Percentiles rank a stretch among this genome's conserved stretches.
phyloP scores from a whole-genome alignment of 805 yeast species.

The Helenozyma rhizophorensis region DNA sequence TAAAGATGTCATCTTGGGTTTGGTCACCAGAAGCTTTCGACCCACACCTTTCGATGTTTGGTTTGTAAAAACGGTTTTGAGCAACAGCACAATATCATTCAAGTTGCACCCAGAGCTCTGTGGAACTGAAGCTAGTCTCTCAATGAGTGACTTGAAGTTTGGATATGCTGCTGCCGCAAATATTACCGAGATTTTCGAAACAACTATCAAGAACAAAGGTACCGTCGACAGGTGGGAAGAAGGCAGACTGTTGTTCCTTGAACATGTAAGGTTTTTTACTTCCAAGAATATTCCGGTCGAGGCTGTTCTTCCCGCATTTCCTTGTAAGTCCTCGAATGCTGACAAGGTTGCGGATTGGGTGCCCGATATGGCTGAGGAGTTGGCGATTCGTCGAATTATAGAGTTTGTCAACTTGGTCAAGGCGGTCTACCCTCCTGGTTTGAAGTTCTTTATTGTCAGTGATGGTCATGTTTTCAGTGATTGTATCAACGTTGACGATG shows the following conservation, averaged over 20 bases:
- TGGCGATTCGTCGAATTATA: conserved; percentile 30
- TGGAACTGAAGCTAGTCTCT: too few species aligned
- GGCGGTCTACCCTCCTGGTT: conserved; percentile 49
- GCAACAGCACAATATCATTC: conserved; percentile 14
- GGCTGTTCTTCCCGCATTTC: conserved; percentile 61
- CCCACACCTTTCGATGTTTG: conserved; percentile 26
- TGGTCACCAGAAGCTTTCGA: conserved; percentile 24
- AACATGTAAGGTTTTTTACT: conserved; percentile 45
- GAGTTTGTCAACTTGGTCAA: conserved; percentile 26
- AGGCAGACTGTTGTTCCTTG: conserved; percentile 36
- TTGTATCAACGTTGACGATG: conserved; percentile 59
- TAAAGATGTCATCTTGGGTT: conserved; percentile 20
- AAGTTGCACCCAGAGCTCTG: too few species aligned
- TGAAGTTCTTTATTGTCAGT: conserved; percentile 52
- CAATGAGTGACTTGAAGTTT: too few species aligned
- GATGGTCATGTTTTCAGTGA: conserved; percentile 67
- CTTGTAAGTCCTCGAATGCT: conserved; percentile 57
- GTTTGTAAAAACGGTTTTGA: conserved; percentile 27
- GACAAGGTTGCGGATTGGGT: conserved; percentile 45
- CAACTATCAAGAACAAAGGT: conserved; percentile 43
- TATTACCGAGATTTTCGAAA: conserved; percentile 42
- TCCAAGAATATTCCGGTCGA: conserved; percentile 45
- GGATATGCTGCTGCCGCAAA: too few species aligned
- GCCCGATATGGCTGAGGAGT: conserved; percentile 52
- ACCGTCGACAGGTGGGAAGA: conserved; percentile 46